These are phyloP conservation scores for Cucumis hystrix DNA, from an alignment of 306 rosid genomes.

Conservation along the genomic window DNA sequence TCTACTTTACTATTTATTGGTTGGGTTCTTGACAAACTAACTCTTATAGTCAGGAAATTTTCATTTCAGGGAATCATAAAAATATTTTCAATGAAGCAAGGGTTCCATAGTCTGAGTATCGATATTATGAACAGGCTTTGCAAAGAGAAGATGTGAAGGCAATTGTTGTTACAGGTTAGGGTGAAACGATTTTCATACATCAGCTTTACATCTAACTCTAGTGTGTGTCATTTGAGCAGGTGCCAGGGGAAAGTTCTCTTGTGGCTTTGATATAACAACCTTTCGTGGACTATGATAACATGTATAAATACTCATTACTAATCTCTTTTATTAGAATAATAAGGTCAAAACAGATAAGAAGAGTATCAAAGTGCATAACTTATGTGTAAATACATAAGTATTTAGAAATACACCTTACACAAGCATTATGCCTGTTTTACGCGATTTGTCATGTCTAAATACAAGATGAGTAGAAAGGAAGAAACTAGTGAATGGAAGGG, in stretches of 20 bases:
- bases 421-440: no score
- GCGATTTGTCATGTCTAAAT: no score
- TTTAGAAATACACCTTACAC: no score
- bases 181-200: not conserved
- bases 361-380: no score
- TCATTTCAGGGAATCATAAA: slow-evolving; percentile 82
- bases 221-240: slow-evolving; percentile 33
- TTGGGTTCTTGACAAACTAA: slow-evolving; percentile 11
- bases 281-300: no score
- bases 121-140: slow-evolving; percentile 61
- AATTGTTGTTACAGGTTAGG: slow-evolving; percentile 68
- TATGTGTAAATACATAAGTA: no score
- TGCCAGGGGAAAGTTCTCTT: slow-evolving; percentile 80
- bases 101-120: slow-evolving; percentile 93
- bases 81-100: slow-evolving; percentile 82
- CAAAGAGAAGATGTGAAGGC: slow-evolving; percentile 79
- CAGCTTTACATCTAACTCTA: slow-evolving; percentile 4
- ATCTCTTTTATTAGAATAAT: no score
- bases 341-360: no score
- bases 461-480: no score
- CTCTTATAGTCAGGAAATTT: not conserved
- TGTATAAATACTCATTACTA: no score
- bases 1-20: slow-evolving; percentile 7
- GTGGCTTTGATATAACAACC: slow-evolving; percentile 78
- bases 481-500: no score